Percentiles rank a stretch among this genome's conserved stretches.
Conservation (phyloP, 768 basidiomycete species). For the Leccinum broughii region DNA sequence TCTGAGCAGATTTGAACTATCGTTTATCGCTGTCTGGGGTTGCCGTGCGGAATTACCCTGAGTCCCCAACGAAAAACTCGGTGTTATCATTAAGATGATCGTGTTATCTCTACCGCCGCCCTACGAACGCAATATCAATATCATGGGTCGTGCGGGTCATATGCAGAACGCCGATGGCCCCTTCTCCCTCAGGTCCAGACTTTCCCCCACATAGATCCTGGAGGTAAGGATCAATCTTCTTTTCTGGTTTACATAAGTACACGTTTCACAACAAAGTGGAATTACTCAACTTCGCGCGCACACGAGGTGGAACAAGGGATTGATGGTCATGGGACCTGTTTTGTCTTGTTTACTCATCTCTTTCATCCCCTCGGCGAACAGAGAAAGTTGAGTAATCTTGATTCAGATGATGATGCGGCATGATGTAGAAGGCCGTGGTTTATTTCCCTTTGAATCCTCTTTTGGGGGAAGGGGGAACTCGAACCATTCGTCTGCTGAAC, state of each 20-base stretch:
- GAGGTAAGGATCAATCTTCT: neutral
- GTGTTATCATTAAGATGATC: neutral
- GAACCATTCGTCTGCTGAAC: neutral
- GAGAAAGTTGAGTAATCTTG: neutral
- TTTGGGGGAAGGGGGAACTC: neutral
- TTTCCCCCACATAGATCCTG: neutral
- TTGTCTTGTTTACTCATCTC: neutral
- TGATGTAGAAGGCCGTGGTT: neutral
- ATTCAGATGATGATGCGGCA: neutral
- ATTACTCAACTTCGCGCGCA: neutral
- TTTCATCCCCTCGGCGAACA: neutral
- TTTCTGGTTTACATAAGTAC: neutral
- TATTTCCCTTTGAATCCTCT: neutral
- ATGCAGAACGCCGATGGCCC: constrained; percentile 9
- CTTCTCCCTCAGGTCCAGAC: neutral
- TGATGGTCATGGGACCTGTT: neutral
- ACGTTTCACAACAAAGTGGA: neutral
- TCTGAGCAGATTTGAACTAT: neutral
- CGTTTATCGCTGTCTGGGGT: neutral
- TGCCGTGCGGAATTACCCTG: neutral
- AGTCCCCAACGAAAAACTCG: neutral
- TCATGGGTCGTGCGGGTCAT: constrained; percentile 12
- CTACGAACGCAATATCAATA: neutral
- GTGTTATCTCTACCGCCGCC: constrained; percentile 7
- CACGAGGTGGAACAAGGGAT: neutral